Evolutionary conservation across 495 filamentous ascomycete genomes (phyloP).

Genomic region (Usnea hakonensis): DNA sequence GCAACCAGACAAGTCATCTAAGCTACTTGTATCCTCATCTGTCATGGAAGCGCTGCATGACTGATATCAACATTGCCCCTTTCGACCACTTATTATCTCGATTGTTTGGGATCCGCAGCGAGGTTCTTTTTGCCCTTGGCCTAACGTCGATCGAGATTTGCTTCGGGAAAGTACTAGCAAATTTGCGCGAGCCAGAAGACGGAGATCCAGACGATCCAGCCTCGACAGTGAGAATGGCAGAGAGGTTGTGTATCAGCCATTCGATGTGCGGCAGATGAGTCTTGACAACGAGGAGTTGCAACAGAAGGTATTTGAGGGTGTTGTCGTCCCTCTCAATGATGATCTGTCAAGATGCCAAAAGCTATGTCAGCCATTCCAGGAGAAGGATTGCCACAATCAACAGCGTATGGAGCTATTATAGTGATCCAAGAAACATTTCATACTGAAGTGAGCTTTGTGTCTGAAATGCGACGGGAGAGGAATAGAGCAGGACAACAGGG

Average conservation of each 20-base stretch:
- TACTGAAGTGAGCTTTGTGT: too few relatives aligned
- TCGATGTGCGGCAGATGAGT: conserved; percentile 21
- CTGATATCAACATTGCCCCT: neutral
- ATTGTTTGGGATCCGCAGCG: conserved; percentile 21
- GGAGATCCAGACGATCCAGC: conserved; percentile 19
- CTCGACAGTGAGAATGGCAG: conserved; percentile 25
- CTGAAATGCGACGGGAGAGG: too few relatives aligned
- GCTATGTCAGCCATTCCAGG: too few relatives aligned
- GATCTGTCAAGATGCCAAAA: neutral
- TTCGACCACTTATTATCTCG: too few relatives aligned
- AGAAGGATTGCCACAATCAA: too few relatives aligned
- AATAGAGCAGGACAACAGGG: too few relatives aligned
- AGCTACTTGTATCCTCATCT: conserved; percentile 10
- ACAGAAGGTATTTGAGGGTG: conserved; percentile 22
- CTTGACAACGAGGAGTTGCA: conserved; percentile 27
- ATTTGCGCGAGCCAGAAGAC: conserved; percentile 24
- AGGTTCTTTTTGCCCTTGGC: conserved; percentile 29
- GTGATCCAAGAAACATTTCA: too few relatives aligned
- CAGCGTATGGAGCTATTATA: too few relatives aligned
- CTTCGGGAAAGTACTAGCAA: conserved; percentile 26
- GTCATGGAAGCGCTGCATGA: conserved; percentile 6
- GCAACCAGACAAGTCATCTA: neutral
- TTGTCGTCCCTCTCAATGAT: conserved; percentile 15
- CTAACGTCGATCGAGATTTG: conserved; percentile 32
- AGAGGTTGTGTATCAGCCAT: conserved; percentile 23